These are phyloP conservation scores for Cardamine resedifolia DNA, from an alignment of 345 rosid genomes.

Conservation along the genomic window DNA sequence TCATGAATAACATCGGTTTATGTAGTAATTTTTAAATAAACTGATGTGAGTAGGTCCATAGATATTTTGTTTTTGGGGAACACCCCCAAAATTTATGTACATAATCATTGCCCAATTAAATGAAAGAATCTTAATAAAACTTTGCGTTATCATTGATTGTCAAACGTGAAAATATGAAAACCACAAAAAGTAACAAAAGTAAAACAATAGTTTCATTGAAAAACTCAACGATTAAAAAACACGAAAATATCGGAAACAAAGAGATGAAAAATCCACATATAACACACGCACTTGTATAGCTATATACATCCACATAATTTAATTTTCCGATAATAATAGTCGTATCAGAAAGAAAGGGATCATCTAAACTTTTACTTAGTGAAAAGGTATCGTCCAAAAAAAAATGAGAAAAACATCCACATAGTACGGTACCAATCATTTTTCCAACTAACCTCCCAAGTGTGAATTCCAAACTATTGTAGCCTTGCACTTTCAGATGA, in stretches of 20 bases:
- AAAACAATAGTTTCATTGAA: neutral
- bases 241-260: neutral
- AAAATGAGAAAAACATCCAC: neutral
- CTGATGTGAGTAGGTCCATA: neutral
- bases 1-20: neutral
- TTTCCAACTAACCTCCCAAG: neutral
- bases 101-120: conserved; percentile 10
- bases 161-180: neutral
- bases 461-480: neutral
- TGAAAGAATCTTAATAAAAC: neutral
- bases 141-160: neutral
- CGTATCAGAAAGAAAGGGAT: neutral
- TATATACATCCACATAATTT: neutral
- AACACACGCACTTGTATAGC: neutral
- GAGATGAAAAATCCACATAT: neutral
- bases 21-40: neutral
- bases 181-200: neutral
- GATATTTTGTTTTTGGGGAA: neutral
- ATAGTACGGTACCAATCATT: neutral
- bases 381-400: neutral
- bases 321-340: neutral
- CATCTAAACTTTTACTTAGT: neutral
- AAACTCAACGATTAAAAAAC: neutral
- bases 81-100: neutral
- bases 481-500: neutral